Conservation (phyloP, 371 early-diverging fungal species). For the Sporodiniella umbellata region DNA sequence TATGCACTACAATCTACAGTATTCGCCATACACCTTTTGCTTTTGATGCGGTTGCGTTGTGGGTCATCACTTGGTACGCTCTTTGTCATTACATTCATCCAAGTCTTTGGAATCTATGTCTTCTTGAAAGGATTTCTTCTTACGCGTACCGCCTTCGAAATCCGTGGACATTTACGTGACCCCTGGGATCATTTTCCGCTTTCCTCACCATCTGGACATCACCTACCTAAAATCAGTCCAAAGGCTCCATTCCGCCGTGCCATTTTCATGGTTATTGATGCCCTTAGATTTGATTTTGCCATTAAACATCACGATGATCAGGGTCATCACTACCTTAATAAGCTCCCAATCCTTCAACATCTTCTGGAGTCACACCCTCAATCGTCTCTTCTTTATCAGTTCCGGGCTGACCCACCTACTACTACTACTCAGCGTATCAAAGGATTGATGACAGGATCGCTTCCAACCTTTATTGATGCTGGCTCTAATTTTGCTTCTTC, state of each 20-base stretch:
- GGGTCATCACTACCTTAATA: slow-evolving; percentile 68
- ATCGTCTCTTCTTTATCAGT: slow-evolving; percentile 74
- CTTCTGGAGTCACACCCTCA: slow-evolving; percentile 52
- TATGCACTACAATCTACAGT: too few species aligned
- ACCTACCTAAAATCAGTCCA: background rate
- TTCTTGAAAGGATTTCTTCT: slow-evolving; percentile 85
- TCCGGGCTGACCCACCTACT: slow-evolving; percentile 94
- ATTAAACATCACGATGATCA: slow-evolving; percentile 19
- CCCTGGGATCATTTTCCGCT: slow-evolving; percentile 43
- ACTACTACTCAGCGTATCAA: slow-evolving; percentile 95
- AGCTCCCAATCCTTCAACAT: slow-evolving; percentile 66
- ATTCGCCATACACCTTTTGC: too few species aligned
- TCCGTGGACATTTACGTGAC: slow-evolving; percentile 32
- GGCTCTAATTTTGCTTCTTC: slow-evolving; percentile 90
- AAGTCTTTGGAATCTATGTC: slow-evolving; percentile 55
- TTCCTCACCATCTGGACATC: background rate
- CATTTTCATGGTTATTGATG: slow-evolving; percentile 85
- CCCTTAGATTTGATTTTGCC: slow-evolving; percentile 81
- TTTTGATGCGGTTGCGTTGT: slow-evolving; percentile 6
- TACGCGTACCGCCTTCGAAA: slow-evolving; percentile 69
- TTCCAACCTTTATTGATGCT: slow-evolving; percentile 94
- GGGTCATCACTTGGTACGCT: slow-evolving; percentile 11
- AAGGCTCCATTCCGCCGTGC: slow-evolving; percentile 24
- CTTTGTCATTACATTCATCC: slow-evolving; percentile 17
- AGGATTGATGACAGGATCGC: slow-evolving; percentile 84